phyloP scores from a whole-genome alignment of 139 green algal species.

The Coelastrella sp. region DNA sequence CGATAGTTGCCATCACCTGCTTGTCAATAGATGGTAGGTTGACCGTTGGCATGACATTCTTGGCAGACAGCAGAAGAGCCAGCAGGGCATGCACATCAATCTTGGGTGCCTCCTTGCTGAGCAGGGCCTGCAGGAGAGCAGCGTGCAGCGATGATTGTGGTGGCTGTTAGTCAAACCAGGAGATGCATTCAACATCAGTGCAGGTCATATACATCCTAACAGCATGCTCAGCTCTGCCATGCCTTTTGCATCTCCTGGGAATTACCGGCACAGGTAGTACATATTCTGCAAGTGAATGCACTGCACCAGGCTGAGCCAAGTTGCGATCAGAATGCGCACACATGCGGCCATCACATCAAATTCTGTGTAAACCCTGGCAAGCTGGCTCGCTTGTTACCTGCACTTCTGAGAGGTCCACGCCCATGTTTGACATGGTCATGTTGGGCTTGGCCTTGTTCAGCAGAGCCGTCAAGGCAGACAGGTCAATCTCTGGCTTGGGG shows the following conservation, averaged over 20 bases:
- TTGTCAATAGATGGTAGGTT: not conserved
- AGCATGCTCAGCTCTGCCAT: no score
- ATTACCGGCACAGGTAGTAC: no score
- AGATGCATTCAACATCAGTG: no score
- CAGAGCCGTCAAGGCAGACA: constrained; percentile 18
- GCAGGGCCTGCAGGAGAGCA: not conserved
- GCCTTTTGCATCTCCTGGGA: no score
- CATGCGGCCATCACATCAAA: no score
- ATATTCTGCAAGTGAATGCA: no score
- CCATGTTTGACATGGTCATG: constrained; percentile 1
- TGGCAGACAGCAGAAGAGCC: not conserved
- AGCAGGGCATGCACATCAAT: constrained; percentile 3
- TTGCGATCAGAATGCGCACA: no score
- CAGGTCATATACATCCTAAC: no score
- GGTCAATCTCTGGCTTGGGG: constrained; percentile 22
- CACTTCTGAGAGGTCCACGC: not conserved
- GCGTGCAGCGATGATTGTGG: no score
- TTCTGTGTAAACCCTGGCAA: no score
- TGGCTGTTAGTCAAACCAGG: no score
- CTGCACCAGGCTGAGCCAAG: no score
- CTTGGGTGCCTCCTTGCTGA: not conserved
- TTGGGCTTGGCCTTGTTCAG: constrained; percentile 16
- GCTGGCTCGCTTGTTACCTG: not conserved
- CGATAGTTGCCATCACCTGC: not conserved
- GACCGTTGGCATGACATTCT: constrained; percentile 7